Percentiles rank a stretch among this genome's conserved stretches.
phyloP scores from a whole-genome alignment of 2,329 filamentous ascomycete genomes.

The Torrubiella hemipterigena region DNA sequence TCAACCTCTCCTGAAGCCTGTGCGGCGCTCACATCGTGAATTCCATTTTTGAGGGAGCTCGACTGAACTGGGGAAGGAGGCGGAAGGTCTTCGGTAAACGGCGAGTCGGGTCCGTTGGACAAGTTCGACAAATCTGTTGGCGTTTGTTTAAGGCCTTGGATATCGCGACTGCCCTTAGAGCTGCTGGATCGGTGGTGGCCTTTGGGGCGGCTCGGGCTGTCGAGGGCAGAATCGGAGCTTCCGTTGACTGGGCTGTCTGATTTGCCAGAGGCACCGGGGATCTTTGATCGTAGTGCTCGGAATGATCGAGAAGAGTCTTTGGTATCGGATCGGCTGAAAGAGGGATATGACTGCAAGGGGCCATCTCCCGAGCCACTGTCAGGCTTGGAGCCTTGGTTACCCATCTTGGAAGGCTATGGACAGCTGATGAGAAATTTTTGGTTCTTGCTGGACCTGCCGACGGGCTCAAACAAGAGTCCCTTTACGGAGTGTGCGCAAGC shows the following conservation, averaged over 20 bases:
- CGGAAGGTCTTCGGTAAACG: slow-evolving; percentile 39
- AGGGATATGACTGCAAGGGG: slow-evolving; percentile 70
- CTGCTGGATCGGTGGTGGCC: slow-evolving; percentile 43
- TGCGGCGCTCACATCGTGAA: slow-evolving; percentile 68
- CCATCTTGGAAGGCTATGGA: too few relatives aligned
- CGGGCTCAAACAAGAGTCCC: too few relatives aligned
- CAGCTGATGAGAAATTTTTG: too few relatives aligned
- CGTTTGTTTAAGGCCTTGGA: slow-evolving; percentile 25
- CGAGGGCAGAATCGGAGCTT: slow-evolving; percentile 59
- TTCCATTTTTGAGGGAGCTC: slow-evolving; percentile 57
- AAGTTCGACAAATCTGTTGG: slow-evolving; percentile 30
- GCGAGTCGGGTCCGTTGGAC: slow-evolving; percentile 27
- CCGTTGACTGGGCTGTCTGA: slow-evolving; percentile 70
- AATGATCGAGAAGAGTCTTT: slow-evolving; percentile 85
- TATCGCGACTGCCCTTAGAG: slow-evolving; percentile 34
- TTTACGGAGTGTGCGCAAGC: too few relatives aligned
- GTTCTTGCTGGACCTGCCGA: too few relatives aligned
- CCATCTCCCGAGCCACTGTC: slow-evolving; percentile 32
- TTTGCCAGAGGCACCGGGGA: slow-evolving; percentile 54
- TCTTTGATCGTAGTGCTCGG: slow-evolving; percentile 77
- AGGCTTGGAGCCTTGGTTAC: slow-evolving; percentile 61
- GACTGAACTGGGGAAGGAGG: slow-evolving; percentile 86
- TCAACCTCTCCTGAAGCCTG: slow-evolving; percentile 86
- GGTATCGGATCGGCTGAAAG: slow-evolving; percentile 84
- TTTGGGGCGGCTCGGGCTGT: slow-evolving; percentile 52